A percentile compares a stretch with the other conserved stretches of the same genome.
Conservation (phyloP, 2,329 filamentous ascomycete genomes). For the Septoria petroselini region DNA sequence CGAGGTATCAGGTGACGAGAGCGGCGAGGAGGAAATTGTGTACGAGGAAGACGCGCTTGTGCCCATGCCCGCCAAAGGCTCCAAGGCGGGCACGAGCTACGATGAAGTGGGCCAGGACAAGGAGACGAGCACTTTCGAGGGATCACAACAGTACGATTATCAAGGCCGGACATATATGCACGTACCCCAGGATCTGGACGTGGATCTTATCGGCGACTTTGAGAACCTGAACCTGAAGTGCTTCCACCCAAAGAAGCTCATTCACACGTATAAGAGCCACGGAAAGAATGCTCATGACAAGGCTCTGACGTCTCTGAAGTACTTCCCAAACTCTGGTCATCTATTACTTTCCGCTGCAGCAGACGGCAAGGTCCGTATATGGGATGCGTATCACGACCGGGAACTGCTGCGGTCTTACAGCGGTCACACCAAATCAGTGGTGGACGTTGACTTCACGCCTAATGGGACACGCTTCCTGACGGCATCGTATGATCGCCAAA, state of each 20-base stretch:
- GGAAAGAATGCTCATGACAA: constrained; percentile 55
- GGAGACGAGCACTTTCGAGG: constrained; percentile 87
- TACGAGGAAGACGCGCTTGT: constrained; percentile 71
- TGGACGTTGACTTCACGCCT: constrained; percentile 82
- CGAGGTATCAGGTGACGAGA: constrained; percentile 68
- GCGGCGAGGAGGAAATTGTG: constrained; percentile 71
- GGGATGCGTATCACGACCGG: constrained; percentile 86
- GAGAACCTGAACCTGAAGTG: constrained; percentile 59
- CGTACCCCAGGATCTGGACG: constrained; percentile 81
- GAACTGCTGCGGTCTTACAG: constrained; percentile 88
- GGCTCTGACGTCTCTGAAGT: constrained; percentile 81
- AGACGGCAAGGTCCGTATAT: constrained; percentile 87
- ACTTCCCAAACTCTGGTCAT: constrained; percentile 86
- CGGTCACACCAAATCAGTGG: constrained; percentile 85
- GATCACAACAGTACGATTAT: constrained; percentile 80
- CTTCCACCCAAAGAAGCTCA: constrained; percentile 88
- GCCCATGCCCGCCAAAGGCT: constrained; percentile 51
- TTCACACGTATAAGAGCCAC: constrained; percentile 82
- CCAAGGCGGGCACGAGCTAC: constrained; percentile 53
- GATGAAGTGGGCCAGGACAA: constrained; percentile 44
- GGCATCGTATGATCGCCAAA: constrained; percentile 88
- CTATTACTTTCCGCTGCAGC: constrained; percentile 85
- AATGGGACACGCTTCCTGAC: constrained; percentile 83
- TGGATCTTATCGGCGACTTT: constrained; percentile 73
- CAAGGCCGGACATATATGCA: constrained; percentile 98